Base-by-base conservation (phyloP, 108 stramenopile species). In the Nitzschia inconspicua region DNA sequence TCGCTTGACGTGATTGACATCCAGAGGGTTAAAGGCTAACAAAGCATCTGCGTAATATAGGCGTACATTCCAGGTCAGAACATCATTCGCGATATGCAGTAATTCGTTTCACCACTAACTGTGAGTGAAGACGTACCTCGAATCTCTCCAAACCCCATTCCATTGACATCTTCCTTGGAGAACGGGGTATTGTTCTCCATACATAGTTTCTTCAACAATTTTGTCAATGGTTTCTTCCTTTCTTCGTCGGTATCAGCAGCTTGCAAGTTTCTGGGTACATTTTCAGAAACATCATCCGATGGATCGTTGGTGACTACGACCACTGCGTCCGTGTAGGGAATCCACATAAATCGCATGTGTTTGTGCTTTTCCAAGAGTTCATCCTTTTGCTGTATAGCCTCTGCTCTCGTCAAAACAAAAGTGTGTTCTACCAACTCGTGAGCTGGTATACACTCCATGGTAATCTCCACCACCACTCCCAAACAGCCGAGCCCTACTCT, bases 331-430 rank as follows among this genome's bases (percentile, higher is more conserved):
- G 89, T 88, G 65, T 96, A 93, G 4, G 98, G 98, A 50, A 99
- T 92, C 98, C 98, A 99, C 98, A 99, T 99, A 86, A 96, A 98
- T 35, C 98, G 68, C 47, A 96, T 77, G 70, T 99, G 98, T 61
- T 93, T 89, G 64, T 97, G 87, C 14, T 80, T 46, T 41, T 85
- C 73, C 50, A 83, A 55, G 41, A 91, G 59, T 1, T 71, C 71
- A 32, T 72, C 52, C 44, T 78, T 46, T 37, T 91, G 87, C 18
- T 80, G 60, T 54, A 70, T 73, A 3, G 85, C 93, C 68, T 97
- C 84, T 20, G 68, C 39, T 3, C 95, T 70, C 7, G 89, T 89
- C 65, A 96, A 46, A 10, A 95, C 89, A 63, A 79, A 86, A 0
- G 95, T 96, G 54, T 89, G 87, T 55, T 99, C 97, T 49, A 88